Percentiles rank a stretch among this genome's conserved stretches.
These are phyloP conservation scores for Nakazawaea anatomiae DNA, from an alignment of 805 yeast genomes.

Conservation along the genomic window DNA sequence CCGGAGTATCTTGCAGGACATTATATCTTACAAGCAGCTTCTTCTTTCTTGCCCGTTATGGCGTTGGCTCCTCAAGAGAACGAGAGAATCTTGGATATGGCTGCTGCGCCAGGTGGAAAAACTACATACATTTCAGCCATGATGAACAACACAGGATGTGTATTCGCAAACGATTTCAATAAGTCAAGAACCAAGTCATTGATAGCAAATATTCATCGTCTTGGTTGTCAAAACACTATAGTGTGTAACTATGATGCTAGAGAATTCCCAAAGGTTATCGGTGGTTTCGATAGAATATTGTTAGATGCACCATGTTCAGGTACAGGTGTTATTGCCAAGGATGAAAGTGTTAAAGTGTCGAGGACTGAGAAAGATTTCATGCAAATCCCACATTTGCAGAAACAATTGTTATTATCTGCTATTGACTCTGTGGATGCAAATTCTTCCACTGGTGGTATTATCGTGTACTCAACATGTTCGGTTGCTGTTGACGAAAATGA, in stretches of 20 bases:
- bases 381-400: slow-evolving; percentile 94
- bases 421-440: slow-evolving; percentile 95
- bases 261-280: slow-evolving; percentile 96
- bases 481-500: slow-evolving; percentile 98
- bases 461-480: slow-evolving; percentile 97
- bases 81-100: slow-evolving; percentile 96
- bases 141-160: slow-evolving; percentile 97
- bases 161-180: slow-evolving; percentile 96
- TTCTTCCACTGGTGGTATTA: slow-evolving; percentile 86
- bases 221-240: slow-evolving; percentile 94
- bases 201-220: slow-evolving; percentile 94
- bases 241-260: slow-evolving; percentile 98
- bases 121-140: slow-evolving; percentile 91
- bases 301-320: slow-evolving; percentile 99
- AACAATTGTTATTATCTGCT: slow-evolving; percentile 88
- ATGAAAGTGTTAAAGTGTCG: slow-evolving; percentile 86
- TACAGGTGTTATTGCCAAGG: slow-evolving; percentile 98
- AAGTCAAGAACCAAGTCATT: slow-evolving; percentile 94
- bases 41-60: slow-evolving; percentile 95
- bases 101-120: slow-evolving; percentile 99
- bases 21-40: slow-evolving; percentile 96
- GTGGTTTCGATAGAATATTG: slow-evolving; percentile 93
- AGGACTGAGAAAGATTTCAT: slow-evolving; percentile 96
- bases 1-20: slow-evolving; percentile 98
- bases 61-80: slow-evolving; percentile 96